Conservation (phyloP, 2,329 filamentous ascomycete species). For the Botrytis aclada region DNA sequence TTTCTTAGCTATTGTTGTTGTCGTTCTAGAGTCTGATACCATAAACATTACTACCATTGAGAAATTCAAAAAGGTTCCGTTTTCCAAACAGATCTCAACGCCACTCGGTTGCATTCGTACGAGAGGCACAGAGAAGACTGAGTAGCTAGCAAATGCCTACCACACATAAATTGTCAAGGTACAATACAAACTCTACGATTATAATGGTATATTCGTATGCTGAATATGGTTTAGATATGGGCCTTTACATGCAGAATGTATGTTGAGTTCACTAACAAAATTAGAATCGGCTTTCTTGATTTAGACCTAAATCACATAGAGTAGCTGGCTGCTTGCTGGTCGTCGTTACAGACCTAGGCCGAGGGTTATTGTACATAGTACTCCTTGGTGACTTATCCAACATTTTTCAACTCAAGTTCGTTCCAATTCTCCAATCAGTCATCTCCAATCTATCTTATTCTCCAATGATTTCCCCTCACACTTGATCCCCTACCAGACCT, state of each 20-base stretch:
- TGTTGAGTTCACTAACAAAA: background rate
- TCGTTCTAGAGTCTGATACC: background rate
- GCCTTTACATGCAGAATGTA: constrained; percentile 2
- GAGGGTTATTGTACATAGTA: background rate
- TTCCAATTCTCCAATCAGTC: background rate
- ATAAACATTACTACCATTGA: background rate
- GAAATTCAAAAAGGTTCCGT: background rate
- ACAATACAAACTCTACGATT: background rate
- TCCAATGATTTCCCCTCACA: background rate
- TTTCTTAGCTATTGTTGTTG: background rate
- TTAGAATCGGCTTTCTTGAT: background rate
- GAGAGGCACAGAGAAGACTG: constrained; percentile 12
- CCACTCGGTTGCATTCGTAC: constrained; percentile 1
- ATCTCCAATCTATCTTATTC: background rate
- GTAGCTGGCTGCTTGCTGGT: background rate
- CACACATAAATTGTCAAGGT: background rate
- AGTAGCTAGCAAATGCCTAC: background rate
- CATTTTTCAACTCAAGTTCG: background rate
- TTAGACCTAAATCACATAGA: background rate
- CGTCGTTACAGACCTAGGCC: background rate
- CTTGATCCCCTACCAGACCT: background rate
- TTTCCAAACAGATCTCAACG: constrained; percentile 3
- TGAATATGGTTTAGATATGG: background rate
- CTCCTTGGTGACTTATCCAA: background rate
- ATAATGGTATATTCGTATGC: background rate